These are phyloP conservation scores for Rhizopogon vesiculosus DNA, from an alignment of 768 basidiomycete genomes.

Conservation along the genomic window DNA sequence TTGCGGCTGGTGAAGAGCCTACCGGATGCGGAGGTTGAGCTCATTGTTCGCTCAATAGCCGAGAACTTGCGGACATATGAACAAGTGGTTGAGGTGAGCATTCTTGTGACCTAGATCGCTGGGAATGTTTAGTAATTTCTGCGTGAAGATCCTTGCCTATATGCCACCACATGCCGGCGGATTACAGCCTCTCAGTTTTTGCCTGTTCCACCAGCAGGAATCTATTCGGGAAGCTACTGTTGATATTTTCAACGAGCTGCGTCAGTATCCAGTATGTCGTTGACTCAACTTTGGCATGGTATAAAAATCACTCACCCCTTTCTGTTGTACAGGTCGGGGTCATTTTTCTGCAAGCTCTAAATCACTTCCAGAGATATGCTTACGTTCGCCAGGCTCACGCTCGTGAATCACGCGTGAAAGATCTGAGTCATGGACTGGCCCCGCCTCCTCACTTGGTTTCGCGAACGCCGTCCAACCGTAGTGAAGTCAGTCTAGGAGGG, in stretches of 20 bases:
- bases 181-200: conserved; percentile 80
- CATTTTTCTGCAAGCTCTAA: conserved; percentile 71
- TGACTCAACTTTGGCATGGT: neutral
- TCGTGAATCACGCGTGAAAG: conserved; percentile 41
- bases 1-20: conserved; percentile 72
- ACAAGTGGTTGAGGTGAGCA: conserved; percentile 78
- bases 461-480: conserved; percentile 41
- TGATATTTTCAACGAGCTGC: conserved; percentile 78
- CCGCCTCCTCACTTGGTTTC: conserved; percentile 28
- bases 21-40: conserved; percentile 64
- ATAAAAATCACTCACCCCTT: neutral
- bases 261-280: conserved; percentile 63
- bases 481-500: conserved; percentile 38
- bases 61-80: conserved; percentile 77
- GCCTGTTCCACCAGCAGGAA: conserved; percentile 85
- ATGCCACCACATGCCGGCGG: conserved; percentile 78
- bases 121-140: neutral
- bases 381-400: conserved; percentile 80
- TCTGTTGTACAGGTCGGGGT: conserved; percentile 59
- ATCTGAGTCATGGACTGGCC: conserved; percentile 27
- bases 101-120: neutral
- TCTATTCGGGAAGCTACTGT: conserved; percentile 73
- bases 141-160: conserved; percentile 68
- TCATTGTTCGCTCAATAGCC: conserved; percentile 71
- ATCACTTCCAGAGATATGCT: conserved; percentile 86